These are phyloP conservation scores for Usnea hakonensis DNA, from an alignment of 495 filamentous ascomycete species.

Conservation along the genomic window DNA sequence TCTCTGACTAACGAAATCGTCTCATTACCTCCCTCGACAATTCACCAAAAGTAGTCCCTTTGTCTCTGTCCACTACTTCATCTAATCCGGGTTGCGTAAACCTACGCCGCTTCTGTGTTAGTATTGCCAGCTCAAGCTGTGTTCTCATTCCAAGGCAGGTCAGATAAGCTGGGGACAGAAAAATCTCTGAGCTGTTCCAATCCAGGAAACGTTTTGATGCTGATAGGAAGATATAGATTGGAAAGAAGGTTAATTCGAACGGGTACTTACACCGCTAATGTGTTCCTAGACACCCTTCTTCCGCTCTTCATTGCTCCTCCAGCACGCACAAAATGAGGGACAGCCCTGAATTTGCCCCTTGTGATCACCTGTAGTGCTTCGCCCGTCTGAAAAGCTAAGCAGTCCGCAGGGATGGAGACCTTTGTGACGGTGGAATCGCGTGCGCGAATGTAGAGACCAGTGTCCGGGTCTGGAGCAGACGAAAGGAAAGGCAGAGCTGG, in stretches of 20 bases:
- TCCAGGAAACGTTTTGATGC: neutral
- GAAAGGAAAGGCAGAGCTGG: constrained; percentile 59
- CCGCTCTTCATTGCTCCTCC: constrained; percentile 36
- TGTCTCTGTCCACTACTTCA: constrained; percentile 69
- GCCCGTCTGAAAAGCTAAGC: constrained; percentile 93
- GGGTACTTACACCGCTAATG: constrained; percentile 58
- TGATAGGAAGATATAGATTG: neutral
- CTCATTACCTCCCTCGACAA: constrained; percentile 80
- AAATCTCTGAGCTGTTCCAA: too few relatives aligned
- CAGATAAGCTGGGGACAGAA: neutral
- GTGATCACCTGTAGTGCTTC: constrained; percentile 89
- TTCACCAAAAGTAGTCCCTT: constrained; percentile 69
- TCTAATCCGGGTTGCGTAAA: constrained; percentile 95
- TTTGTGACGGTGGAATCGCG: constrained; percentile 70
- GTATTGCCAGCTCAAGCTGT: neutral
- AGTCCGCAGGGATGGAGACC: constrained; percentile 81
- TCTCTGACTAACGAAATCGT: constrained; percentile 32
- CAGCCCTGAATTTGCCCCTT: constrained; percentile 77
- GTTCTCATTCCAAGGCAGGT: neutral
- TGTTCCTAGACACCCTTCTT: constrained; percentile 71
- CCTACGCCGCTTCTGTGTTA: neutral
- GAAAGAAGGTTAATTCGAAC: neutral
- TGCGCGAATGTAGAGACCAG: constrained; percentile 88
- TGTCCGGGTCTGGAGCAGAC: constrained; percentile 66
- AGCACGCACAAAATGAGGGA: constrained; percentile 92